A percentile compares a stretch with the other conserved stretches of the same genome.
phyloP scores from a whole-genome alignment of 148 eudicot species.

The Fallopia convolvulus region DNA sequence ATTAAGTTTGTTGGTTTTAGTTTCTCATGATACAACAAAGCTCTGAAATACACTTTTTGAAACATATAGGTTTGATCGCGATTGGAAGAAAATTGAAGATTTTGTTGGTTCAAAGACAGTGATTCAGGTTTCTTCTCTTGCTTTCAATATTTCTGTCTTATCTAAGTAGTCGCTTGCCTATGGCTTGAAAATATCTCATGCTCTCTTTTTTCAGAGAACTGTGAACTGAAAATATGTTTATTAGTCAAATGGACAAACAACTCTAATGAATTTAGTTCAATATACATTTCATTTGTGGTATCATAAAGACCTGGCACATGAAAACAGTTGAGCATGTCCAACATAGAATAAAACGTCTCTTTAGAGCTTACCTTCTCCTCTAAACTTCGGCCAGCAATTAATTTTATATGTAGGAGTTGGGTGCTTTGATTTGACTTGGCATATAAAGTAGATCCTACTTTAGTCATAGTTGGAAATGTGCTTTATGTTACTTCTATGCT shows the following conservation, averaged over 20 bases:
- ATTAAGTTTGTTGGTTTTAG: neutral
- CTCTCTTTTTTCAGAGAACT: neutral
- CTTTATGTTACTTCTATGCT: neutral
- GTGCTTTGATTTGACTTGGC: neutral
- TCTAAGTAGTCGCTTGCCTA: neutral
- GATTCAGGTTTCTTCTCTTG: conserved; percentile 55
- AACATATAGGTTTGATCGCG: conserved; percentile 76
- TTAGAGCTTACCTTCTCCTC: neutral
- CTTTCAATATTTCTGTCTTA: neutral
- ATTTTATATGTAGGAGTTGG: neutral
- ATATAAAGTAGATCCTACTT: neutral
- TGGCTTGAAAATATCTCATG: neutral
- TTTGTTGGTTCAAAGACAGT: conserved; percentile 90
- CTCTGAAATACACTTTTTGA: neutral
- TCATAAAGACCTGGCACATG: neutral
- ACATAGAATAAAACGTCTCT: neutral
- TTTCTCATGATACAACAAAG: neutral
- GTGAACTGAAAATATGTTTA: neutral
- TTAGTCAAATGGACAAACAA: neutral
- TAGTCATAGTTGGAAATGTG: neutral
- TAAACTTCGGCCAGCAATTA: too few species aligned
- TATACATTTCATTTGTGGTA: neutral
- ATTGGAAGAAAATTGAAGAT: conserved; percentile 96
- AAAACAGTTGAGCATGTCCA: neutral
- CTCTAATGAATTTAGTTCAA: neutral